Evolutionary conservation across 768 basidiomycete genomes (phyloP).

Genomic region (Pisolithus microcarpus): DNA sequence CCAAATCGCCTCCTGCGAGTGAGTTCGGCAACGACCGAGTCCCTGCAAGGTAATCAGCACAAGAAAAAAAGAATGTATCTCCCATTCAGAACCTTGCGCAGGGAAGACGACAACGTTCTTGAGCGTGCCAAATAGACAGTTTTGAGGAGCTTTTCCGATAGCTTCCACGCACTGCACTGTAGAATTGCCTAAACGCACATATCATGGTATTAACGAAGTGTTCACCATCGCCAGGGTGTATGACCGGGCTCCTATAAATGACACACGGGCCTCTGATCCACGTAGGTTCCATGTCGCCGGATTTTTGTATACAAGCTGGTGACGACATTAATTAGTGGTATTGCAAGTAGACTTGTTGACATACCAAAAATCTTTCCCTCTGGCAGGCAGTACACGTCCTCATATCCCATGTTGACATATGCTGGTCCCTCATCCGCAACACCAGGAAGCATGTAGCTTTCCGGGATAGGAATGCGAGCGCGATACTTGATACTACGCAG

Average conservation of each 20-base stretch:
- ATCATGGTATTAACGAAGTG: neutral
- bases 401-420: slow-evolving; percentile 40
- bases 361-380: slow-evolving; percentile 63
- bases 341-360: slow-evolving; percentile 7
- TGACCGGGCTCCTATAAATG: slow-evolving; percentile 66
- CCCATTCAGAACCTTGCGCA: slow-evolving; percentile 39
- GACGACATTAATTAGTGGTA: neutral
- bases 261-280: slow-evolving; percentile 56
- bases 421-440: slow-evolving; percentile 78
- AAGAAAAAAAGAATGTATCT: neutral
- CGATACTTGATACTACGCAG: slow-evolving; percentile 69
- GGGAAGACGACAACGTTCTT: slow-evolving; percentile 71
- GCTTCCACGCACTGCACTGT: slow-evolving; percentile 65
- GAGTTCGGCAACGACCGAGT: slow-evolving; percentile 58
- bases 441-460: slow-evolving; percentile 67
- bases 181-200: slow-evolving; percentile 2
- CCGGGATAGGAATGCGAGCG: slow-evolving; percentile 66
- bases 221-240: slow-evolving; percentile 72
- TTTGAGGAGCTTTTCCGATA: slow-evolving; percentile 60
- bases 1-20: slow-evolving; percentile 73
- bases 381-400: slow-evolving; percentile 47
- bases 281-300: slow-evolving; percentile 37
- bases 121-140: slow-evolving; percentile 52
- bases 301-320: slow-evolving; percentile 53
- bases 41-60: slow-evolving; percentile 31